These are phyloP conservation scores for Salicornia ramosissima DNA, from an alignment of 148 eudicot genomes.

Conservation along the genomic window DNA sequence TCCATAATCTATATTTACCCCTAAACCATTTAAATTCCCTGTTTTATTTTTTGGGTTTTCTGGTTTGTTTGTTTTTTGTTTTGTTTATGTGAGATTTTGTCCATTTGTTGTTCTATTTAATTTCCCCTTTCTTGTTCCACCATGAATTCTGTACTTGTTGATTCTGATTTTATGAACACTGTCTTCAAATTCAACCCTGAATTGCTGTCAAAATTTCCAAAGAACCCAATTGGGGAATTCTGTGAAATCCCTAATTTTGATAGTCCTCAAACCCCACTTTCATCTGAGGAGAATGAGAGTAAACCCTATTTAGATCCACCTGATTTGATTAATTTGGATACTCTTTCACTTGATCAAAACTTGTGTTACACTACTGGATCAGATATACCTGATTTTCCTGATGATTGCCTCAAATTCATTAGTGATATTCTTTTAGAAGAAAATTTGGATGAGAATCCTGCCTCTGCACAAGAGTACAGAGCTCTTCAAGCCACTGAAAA, in stretches of 20 bases:
- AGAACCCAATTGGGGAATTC: conserved; percentile 17
- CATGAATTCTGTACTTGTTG: conserved; percentile 31
- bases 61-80: background rate
- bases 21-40: background rate
- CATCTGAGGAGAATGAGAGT: background rate
- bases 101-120: background rate
- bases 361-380: background rate
- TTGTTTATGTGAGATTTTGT: background rate
- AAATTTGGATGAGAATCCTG: conserved; percentile 32
- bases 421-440: conserved; percentile 58
- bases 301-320: background rate
- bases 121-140: background rate
- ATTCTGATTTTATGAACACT: conserved; percentile 30
- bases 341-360: conserved; percentile 3
- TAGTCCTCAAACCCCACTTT: conserved; percentile 8
- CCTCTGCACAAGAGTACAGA: conserved; percentile 35
- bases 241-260: conserved; percentile 22
- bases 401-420: conserved; percentile 44
- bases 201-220: conserved; percentile 20
- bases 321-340: conserved; percentile 2
- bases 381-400: conserved; percentile 39
- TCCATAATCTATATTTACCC: background rate
- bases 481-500: conserved; percentile 61
- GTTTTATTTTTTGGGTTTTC: background rate
- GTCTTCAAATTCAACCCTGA: conserved; percentile 28